A percentile compares a stretch with the other conserved stretches of the same genome.
These are phyloP conservation scores for Boletales sp. DNA, from an alignment of 768 basidiomycete species.

Conservation along the genomic window DNA sequence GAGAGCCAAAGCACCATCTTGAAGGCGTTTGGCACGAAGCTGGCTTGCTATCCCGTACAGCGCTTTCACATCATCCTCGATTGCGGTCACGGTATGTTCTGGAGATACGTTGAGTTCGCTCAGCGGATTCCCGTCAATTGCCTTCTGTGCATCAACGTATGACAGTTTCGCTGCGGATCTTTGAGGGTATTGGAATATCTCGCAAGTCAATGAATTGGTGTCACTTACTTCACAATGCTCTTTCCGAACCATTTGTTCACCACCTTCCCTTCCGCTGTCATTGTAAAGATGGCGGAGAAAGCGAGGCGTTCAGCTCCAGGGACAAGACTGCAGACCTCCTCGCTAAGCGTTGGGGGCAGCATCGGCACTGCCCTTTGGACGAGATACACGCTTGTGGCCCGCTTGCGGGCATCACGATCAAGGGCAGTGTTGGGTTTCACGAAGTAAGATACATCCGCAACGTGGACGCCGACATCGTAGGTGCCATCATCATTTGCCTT, in stretches of 20 bases:
- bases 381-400: slow-evolving; percentile 95
- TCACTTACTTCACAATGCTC: slow-evolving; percentile 79
- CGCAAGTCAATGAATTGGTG: too few relatives aligned
- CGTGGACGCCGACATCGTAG: slow-evolving; percentile 90
- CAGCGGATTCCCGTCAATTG: slow-evolving; percentile 71
- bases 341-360: slow-evolving; percentile 91
- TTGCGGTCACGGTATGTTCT: slow-evolving; percentile 55
- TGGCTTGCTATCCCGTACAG: slow-evolving; percentile 70
- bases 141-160: slow-evolving; percentile 77
- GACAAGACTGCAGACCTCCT: slow-evolving; percentile 88
- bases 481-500: slow-evolving; percentile 88
- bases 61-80: slow-evolving; percentile 73
- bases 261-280: slow-evolving; percentile 78
- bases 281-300: slow-evolving; percentile 85
- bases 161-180: slow-evolving; percentile 86
- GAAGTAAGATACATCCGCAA: slow-evolving; percentile 95
- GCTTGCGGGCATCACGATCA: slow-evolving; percentile 96
- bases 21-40: slow-evolving; percentile 67
- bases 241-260: slow-evolving; percentile 91
- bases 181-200: neutral
- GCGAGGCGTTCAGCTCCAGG: slow-evolving; percentile 88
- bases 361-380: slow-evolving; percentile 96
- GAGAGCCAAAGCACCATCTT: slow-evolving; percentile 74
- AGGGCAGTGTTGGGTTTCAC: slow-evolving; percentile 94
- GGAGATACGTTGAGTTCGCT: slow-evolving; percentile 48